Conservation (phyloP, 2,329 filamentous ascomycete genomes). For the Verticillium tricorpus region DNA sequence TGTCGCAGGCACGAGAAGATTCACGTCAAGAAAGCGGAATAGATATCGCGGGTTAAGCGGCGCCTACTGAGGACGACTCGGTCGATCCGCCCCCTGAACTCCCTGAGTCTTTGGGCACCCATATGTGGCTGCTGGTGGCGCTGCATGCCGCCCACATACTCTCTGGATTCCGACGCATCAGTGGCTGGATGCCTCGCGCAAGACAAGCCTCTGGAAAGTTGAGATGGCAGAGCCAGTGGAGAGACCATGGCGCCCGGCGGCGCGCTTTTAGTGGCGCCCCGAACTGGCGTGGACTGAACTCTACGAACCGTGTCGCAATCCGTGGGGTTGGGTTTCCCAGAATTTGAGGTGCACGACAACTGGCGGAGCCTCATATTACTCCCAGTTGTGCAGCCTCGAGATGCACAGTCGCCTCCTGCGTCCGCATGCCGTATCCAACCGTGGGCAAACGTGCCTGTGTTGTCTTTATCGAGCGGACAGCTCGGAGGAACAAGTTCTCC, state of each 20-base stretch:
- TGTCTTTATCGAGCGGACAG: too few relatives aligned
- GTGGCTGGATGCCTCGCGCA: too few relatives aligned
- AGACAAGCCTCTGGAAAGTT: too few relatives aligned
- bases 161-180: too few relatives aligned
- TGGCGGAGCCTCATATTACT: not conserved
- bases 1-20: constrained; percentile 26
- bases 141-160: too few relatives aligned
- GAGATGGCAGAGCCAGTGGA: not conserved
- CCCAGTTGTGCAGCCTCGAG: too few relatives aligned
- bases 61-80: not conserved
- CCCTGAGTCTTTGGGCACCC: not conserved
- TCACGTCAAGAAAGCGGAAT: constrained; percentile 10
- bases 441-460: too few relatives aligned
- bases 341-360: not conserved
- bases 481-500: too few relatives aligned
- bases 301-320: not conserved
- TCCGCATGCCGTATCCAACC: too few relatives aligned
- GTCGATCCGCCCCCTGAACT: too few relatives aligned
- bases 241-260: not conserved
- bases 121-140: not conserved
- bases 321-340: not conserved
- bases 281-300: not conserved
- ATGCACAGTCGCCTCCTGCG: too few relatives aligned
- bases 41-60: not conserved
- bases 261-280: not conserved